Evolutionary conservation across 352 stramenopile genomes (phyloP).

Genomic region (Plasmopara muralis): DNA sequence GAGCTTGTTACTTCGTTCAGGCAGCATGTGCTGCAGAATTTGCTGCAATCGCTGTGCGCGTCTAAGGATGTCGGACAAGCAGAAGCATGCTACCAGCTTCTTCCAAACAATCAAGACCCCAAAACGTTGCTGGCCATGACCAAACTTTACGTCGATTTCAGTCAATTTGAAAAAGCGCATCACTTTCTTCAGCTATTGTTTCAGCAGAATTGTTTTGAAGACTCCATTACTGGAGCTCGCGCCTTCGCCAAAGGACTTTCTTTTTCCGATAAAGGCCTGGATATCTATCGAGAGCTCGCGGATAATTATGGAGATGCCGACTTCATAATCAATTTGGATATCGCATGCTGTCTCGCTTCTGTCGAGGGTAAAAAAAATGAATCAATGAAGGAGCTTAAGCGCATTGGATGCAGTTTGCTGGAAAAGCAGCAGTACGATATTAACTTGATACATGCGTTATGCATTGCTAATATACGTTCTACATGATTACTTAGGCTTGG

Average conservation of each 20-base stretch:
- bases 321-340: slow-evolving; percentile 54
- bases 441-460: background rate
- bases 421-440: slow-evolving; percentile 23
- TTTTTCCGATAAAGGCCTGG: slow-evolving; percentile 44
- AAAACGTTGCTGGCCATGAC: slow-evolving; percentile 44
- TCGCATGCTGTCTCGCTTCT: slow-evolving; percentile 48
- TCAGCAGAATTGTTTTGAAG: slow-evolving; percentile 39
- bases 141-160: slow-evolving; percentile 45
- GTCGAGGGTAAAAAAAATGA: slow-evolving; percentile 23
- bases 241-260: slow-evolving; percentile 36
- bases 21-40: slow-evolving; percentile 35
- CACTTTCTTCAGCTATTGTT: slow-evolving; percentile 40
- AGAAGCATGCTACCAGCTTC: slow-evolving; percentile 50
- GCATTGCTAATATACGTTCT: background rate
- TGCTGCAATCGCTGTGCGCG: slow-evolving; percentile 41
- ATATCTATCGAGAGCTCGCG: slow-evolving; percentile 58
- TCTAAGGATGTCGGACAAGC: slow-evolving; percentile 47
- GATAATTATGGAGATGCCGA: slow-evolving; percentile 48
- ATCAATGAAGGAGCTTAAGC: slow-evolving; percentile 42
- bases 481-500: slow-evolving; percentile 12
- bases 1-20: slow-evolving; percentile 31
- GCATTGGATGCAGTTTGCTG: slow-evolving; percentile 22
- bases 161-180: slow-evolving; percentile 45
- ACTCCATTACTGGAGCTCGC: slow-evolving; percentile 38
- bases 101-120: slow-evolving; percentile 28